These are phyloP conservation scores for Diplodia corticola DNA, from an alignment of 2,329 filamentous ascomycete genomes.

Conservation along the genomic window DNA sequence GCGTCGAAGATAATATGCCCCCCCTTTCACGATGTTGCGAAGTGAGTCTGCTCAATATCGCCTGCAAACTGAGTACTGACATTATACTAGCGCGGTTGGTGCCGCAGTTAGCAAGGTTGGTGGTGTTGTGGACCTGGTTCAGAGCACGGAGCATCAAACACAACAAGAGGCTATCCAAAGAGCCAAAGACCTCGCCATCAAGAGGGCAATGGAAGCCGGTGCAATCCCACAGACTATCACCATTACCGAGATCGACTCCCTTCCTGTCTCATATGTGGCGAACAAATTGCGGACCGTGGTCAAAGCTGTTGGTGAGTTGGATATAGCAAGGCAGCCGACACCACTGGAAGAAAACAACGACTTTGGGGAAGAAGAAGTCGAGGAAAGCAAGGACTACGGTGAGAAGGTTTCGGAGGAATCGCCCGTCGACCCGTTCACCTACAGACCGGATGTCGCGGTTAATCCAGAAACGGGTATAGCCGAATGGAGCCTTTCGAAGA, in stretches of 20 bases:
- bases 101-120: conserved; percentile 25
- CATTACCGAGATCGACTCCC: conserved; percentile 54
- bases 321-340: conserved; percentile 34
- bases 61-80: conserved; percentile 32
- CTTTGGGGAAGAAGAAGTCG: conserved; percentile 19
- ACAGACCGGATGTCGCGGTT: conserved; percentile 45
- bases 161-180: conserved; percentile 21
- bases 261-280: conserved; percentile 58
- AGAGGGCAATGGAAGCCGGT: conserved; percentile 49
- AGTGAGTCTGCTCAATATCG: neutral
- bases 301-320: conserved; percentile 57
- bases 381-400: conserved; percentile 4
- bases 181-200: conserved; percentile 42
- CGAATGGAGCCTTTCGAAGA: conserved; percentile 48
- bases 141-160: conserved; percentile 32
- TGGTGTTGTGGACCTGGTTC: conserved; percentile 14
- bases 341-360: conserved; percentile 19
- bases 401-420: conserved; percentile 15
- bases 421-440: conserved; percentile 36
- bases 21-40: conserved; percentile 19
- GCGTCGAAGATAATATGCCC: conserved; percentile 55
- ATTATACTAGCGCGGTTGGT: conserved; percentile 3
- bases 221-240: conserved; percentile 48
- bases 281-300: conserved; percentile 55
- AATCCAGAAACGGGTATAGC: conserved; percentile 24